These are phyloP conservation scores for Acacia crassicarpa DNA, from an alignment of 306 rosid genomes.

Conservation along the genomic window DNA sequence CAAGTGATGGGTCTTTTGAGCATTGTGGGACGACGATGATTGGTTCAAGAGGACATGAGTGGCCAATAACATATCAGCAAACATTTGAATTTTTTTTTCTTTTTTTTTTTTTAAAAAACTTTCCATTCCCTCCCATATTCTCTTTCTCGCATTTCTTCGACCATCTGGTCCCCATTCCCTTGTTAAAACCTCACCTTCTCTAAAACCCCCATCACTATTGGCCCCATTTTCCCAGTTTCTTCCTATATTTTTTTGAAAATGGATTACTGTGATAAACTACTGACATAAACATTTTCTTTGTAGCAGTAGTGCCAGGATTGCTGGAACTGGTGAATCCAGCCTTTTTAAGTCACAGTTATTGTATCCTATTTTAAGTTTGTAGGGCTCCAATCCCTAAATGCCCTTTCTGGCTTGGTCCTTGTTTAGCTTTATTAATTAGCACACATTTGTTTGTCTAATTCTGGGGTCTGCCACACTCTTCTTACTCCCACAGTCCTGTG, in stretches of 20 bases:
- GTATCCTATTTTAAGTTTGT: conserved; percentile 5
- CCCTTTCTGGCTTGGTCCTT: conserved; percentile 53
- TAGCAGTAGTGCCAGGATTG: conserved; percentile 47
- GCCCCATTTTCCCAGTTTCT: conserved; percentile 15
- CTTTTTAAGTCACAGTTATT: conserved; percentile 42
- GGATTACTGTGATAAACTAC: background rate
- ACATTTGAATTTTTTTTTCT: conserved; percentile 47
- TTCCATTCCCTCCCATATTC: conserved; percentile 43
- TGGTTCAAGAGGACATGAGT: conserved; percentile 55
- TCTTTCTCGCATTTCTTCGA: conserved; percentile 50
- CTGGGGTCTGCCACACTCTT: conserved; percentile 21
- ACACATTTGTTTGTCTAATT: conserved; percentile 44
- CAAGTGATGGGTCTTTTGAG: conserved; percentile 54
- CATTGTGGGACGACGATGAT: conserved; percentile 59
- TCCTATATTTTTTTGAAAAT: background rate
- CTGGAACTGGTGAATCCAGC: conserved; percentile 61
- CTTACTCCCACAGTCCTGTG: conserved; percentile 12
- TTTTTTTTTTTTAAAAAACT: no score
- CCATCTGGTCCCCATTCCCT: conserved; percentile 58
- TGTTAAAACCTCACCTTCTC: conserved; percentile 1
- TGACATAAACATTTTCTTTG: conserved; percentile 16
- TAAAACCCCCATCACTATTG: conserved; percentile 20
- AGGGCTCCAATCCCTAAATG: conserved; percentile 72
- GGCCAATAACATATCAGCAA: conserved; percentile 63
- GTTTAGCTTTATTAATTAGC: conserved; percentile 39